A percentile compares a stretch with the other conserved stretches of the same genome.
phyloP scores from a whole-genome alignment of 2,329 filamentous ascomycete species.

The Aspergillus sp. region DNA sequence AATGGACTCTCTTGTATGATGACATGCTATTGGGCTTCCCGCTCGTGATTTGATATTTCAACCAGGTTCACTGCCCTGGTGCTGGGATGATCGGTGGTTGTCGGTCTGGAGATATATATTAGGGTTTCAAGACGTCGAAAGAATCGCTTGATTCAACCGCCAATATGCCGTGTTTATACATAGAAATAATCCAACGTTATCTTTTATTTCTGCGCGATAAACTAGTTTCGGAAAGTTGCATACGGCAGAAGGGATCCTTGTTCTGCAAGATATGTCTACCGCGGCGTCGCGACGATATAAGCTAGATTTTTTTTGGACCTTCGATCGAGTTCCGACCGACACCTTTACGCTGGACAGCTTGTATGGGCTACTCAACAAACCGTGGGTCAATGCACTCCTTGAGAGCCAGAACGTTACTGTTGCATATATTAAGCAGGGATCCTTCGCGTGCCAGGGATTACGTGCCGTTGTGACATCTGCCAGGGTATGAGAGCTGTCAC shows the following conservation, averaged over 20 bases:
- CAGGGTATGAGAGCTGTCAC: neutral
- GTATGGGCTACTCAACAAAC: too few species aligned
- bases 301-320: neutral
- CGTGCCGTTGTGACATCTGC: neutral
- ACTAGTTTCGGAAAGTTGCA: neutral
- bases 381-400: too few species aligned
- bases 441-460: neutral
- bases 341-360: too few species aligned
- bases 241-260: neutral
- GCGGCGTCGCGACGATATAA: too few species aligned
- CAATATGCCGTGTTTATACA: neutral
- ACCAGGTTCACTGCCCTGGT: too few species aligned
- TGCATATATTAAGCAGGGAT: neutral
- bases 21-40: too few species aligned
- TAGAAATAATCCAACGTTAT: neutral
- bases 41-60: too few species aligned
- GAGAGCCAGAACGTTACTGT: neutral
- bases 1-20: too few species aligned
- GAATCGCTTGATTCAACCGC: neutral
- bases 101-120: neutral
- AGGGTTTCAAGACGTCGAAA: neutral
- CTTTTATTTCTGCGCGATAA: neutral
- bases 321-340: neutral
- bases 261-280: neutral
- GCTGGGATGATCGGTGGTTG: too few species aligned